Evolutionary conservation across 1,284 basidiomycete species (phyloP), one percentile per base, ranked within the genome.

Genomic region (Erythrobasidium hasegawianum): DNA sequence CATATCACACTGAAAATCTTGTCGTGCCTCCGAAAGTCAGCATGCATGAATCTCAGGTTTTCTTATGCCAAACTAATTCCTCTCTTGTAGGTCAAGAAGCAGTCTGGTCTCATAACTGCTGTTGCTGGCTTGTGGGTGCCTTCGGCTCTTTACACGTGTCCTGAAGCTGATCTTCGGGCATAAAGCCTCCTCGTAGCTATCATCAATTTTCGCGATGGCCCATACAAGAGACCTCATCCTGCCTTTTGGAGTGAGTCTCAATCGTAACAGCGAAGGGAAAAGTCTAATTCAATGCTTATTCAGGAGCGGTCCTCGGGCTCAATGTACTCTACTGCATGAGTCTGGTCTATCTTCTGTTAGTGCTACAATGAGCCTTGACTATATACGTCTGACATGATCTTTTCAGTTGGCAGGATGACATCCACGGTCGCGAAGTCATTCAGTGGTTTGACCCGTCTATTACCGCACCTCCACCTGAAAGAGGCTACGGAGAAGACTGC

Each of bases 181-280:
- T n/a, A 18, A 41, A 62, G 59, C 60, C 64, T 74, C 60, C 77
- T 84, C 62, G 91, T 90, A 77, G 87, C 87, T 29, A 87, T 88
- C 82, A 81, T 91, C 52, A 89, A 90, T 73, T 90, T 90, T 75
- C 86, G 88, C 64, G 88, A 91, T 75, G 88, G 88, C 0, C 88
- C 88, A 26, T 88, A 86, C 74, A 81, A 87, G 74, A 83, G 86
- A 54, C 86, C 86, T 0, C 86, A 86, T 75, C 85, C 86, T 68
- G 74, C 72, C 24, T 73, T 73, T 53, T 75, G 72, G 75, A 64
- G 70, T 29, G 22, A 41, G 59, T 62, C 9, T 10, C 18, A 14
- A 10, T 47, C 16, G 20, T 4, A 29, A 20, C 22, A 13, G 5
- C n/a, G 10, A 39, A 7, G 13, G 33, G 1, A 16, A 22, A 13